These are phyloP conservation scores for Pseudocercospora fuligena DNA, from an alignment of 2,329 filamentous ascomycete species.

Conservation along the genomic window DNA sequence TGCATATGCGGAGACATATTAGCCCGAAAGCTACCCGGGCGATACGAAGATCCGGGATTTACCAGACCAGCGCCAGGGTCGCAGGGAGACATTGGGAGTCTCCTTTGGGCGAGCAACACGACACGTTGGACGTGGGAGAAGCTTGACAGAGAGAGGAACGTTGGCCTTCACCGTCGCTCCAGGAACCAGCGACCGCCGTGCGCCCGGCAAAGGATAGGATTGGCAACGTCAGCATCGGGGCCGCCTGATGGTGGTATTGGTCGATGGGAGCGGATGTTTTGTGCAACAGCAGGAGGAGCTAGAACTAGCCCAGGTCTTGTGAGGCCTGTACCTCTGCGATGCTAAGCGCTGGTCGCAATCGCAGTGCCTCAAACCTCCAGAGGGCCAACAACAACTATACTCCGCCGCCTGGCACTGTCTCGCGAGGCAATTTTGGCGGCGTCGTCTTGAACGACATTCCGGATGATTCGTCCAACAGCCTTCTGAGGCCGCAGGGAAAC, in stretches of 20 bases:
- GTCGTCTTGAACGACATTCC: constrained; percentile 6
- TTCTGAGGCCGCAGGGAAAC: constrained; percentile 11
- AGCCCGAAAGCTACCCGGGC: not conserved
- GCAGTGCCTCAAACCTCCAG: constrained; percentile 1
- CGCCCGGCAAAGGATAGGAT: not conserved
- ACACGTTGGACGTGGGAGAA: too few species aligned
- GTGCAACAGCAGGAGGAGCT: not conserved
- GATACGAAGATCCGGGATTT: constrained; percentile 1
- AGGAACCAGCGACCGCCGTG: not conserved
- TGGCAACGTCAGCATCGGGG: not conserved
- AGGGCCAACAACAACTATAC: constrained; percentile 1
- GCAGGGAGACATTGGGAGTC: not conserved
- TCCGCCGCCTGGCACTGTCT: constrained; percentile 3
- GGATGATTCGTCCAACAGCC: not conserved
- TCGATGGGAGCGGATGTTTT: not conserved
- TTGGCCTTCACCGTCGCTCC: not conserved
- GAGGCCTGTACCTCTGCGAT: constrained; percentile 3
- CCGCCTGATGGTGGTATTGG: not conserved
- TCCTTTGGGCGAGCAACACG: too few species aligned
- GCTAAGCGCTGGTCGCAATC: constrained; percentile 5
- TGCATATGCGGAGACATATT: not conserved
- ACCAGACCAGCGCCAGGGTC: not conserved
- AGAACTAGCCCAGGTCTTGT: not conserved
- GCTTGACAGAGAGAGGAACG: not conserved
- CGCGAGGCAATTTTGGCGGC: constrained; percentile 1